Base-by-base conservation (phyloP, 2,329 filamentous ascomycete species). In the Capronia epimyces region DNA sequence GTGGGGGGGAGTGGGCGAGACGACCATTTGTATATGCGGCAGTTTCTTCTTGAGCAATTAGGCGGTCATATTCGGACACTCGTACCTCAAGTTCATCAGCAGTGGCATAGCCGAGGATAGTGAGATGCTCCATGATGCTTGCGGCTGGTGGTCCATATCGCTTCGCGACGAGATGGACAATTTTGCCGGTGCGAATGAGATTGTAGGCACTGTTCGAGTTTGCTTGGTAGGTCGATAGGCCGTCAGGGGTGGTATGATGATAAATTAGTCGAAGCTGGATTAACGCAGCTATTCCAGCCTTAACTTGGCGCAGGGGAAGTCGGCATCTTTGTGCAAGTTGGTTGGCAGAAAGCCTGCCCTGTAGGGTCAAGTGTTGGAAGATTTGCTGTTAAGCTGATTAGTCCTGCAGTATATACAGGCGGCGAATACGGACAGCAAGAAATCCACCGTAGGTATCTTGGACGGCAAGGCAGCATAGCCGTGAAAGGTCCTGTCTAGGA, bases 401-500 rank as follows among this genome's bases (percentile, higher is more conserved):
- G 47, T 47, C 41, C 5, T 25, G 48, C 36, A 34, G 12, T 8
- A 42, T 22, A 22, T 24, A 9, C 6, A 16, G 22, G 15, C n/a
- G 3, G 41, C 42, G 25, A 25, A 53, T 40, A 74, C 85, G 64
- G 86, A 96, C 91, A 67, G 89, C 88, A 56, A 89, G 89, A 52
- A 97, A 82, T 72, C 95, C 87, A 66, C 93, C 93, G 69, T 93
- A 91, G 53, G 87, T 78, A 67, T 96, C 89, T 66, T 89, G 83
- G 58, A 97, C 84, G 57, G 96, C 79, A 67, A 95, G 82, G 74
- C 84, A 81, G 75, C 89, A 95, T 66, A 97, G 87, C 80, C 96
- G 88, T 65, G 86, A 82, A 61, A 86, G 78, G 67, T 60, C 49
- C 53, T 56, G 37, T 7, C 3, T 24, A 8, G 3, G 22, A 39